Evolutionary conservation across 2,329 filamentous ascomycete species (phyloP).

Genomic region (Exophiala phaeomuriformis): DNA sequence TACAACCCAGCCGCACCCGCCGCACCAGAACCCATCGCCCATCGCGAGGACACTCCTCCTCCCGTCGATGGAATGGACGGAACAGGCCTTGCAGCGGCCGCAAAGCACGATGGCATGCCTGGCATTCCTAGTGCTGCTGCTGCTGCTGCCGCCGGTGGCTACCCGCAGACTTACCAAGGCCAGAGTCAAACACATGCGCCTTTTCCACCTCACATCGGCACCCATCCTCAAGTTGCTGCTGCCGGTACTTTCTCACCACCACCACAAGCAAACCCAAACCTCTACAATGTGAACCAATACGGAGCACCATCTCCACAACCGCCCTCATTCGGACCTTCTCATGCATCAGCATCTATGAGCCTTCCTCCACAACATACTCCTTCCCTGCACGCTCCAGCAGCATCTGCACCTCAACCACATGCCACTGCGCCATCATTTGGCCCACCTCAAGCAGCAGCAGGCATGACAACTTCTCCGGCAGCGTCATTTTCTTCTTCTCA

Average conservation of each 20-base stretch:
- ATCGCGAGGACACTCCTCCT: conserved; percentile 61
- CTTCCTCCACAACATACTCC: too few relatives aligned
- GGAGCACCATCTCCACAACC: too few relatives aligned
- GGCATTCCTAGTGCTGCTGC: conserved; percentile 12
- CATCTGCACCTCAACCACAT: conserved; percentile 11
- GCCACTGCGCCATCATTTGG: conserved; percentile 12
- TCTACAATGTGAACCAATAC: too few relatives aligned
- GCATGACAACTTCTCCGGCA: not conserved
- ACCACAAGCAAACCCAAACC: too few relatives aligned
- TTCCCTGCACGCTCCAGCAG: not conserved
- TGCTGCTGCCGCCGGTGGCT: too few relatives aligned
- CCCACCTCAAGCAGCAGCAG: conserved; percentile 5
- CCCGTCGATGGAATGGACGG: conserved; percentile 49
- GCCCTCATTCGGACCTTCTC: too few relatives aligned
- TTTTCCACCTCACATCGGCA: too few relatives aligned
- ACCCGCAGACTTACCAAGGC: too few relatives aligned
- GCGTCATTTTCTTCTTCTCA: conserved; percentile 21
- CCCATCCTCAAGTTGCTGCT: too few relatives aligned
- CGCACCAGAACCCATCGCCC: conserved; percentile 57
- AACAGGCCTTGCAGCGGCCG: conserved; percentile 40
- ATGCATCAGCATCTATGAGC: too few relatives aligned
- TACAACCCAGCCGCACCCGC: conserved; percentile 60
- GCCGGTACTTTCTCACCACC: too few relatives aligned
- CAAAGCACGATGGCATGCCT: conserved; percentile 36
- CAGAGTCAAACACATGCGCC: too few relatives aligned